phyloP scores from a whole-genome alignment of 108 stramenopile species.

The Epipyxis sp. region DNA sequence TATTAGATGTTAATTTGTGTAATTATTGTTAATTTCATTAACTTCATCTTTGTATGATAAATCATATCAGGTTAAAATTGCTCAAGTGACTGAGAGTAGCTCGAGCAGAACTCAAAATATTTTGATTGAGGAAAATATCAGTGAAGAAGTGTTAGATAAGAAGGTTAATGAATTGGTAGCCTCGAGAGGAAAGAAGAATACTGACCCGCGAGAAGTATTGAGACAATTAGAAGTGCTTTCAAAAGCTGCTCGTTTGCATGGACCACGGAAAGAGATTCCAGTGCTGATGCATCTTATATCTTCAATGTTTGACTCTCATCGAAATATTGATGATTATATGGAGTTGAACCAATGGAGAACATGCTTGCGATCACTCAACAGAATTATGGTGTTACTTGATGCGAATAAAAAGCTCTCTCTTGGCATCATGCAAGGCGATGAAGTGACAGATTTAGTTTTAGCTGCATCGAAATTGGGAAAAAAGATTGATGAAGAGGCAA shows the following conservation, averaged over 20 bases:
- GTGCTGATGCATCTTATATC: conserved; percentile 89
- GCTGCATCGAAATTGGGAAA: conserved; percentile 54
- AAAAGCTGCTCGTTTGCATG: conserved; percentile 68
- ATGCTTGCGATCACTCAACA: conserved; percentile 70
- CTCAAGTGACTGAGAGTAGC: too few relatives aligned
- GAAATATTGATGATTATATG: conserved; percentile 95
- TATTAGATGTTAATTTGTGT: too few relatives aligned
- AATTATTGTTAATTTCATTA: too few relatives aligned
- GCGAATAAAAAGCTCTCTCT: conserved; percentile 57
- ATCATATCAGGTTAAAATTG: too few relatives aligned
- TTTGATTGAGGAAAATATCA: conserved; percentile 40
- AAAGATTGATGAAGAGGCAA: conserved; percentile 3
- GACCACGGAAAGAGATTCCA: conserved; percentile 83
- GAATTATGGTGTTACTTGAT: conserved; percentile 71
- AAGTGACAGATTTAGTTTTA: conserved; percentile 48
- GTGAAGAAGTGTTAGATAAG: conserved; percentile 46
- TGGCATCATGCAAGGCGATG: conserved; percentile 63
- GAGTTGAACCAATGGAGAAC: conserved; percentile 82
- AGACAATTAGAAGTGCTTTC: conserved; percentile 78
- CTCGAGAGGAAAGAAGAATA: conserved; percentile 80
- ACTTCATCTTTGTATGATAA: too few relatives aligned
- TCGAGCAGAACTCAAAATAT: too few relatives aligned
- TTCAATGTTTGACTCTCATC: conserved; percentile 82
- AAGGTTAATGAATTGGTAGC: conserved; percentile 71
- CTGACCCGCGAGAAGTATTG: conserved; percentile 66